Percentiles rank a stretch among this genome's conserved stretches.
Conservation (phyloP, 768 basidiomycete genomes). For the Podaxis sp. region DNA sequence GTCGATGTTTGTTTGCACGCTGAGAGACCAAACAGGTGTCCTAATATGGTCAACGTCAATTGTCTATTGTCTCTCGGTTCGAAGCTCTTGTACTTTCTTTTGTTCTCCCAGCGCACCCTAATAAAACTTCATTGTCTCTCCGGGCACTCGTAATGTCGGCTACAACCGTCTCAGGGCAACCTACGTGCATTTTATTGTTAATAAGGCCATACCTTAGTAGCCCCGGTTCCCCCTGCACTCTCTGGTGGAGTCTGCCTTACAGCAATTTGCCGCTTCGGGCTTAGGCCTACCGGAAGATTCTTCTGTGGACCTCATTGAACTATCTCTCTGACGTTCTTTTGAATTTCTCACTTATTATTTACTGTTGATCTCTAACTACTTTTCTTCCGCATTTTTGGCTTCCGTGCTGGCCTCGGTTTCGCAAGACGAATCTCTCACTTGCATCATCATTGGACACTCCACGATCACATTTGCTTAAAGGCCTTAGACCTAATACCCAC, state of each 20-base stretch:
- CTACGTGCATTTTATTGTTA: background rate
- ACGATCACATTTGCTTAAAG: background rate
- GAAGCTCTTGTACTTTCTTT: conserved; percentile 8
- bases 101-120: conserved; percentile 6
- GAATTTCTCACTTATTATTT: conserved; percentile 4
- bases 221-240: conserved; percentile 19
- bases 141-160: background rate
- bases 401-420: conserved; percentile 14
- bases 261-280: conserved; percentile 10
- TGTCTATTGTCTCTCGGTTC: background rate
- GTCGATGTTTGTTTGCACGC: background rate
- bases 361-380: conserved; percentile 9
- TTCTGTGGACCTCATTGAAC: conserved; percentile 2
- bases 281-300: conserved; percentile 1
- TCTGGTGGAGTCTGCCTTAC: conserved; percentile 26
- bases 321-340: conserved; percentile 4
- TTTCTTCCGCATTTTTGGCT: conserved; percentile 3
- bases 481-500: background rate
- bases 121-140: background rate
- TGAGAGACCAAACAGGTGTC: background rate
- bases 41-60: conserved; percentile 4
- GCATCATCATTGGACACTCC: background rate
- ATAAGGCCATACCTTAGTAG: background rate
- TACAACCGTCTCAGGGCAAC: background rate
- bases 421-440: background rate